phyloP scores from a whole-genome alignment of 1,284 basidiomycete species.

The Austroboletus niveus region DNA sequence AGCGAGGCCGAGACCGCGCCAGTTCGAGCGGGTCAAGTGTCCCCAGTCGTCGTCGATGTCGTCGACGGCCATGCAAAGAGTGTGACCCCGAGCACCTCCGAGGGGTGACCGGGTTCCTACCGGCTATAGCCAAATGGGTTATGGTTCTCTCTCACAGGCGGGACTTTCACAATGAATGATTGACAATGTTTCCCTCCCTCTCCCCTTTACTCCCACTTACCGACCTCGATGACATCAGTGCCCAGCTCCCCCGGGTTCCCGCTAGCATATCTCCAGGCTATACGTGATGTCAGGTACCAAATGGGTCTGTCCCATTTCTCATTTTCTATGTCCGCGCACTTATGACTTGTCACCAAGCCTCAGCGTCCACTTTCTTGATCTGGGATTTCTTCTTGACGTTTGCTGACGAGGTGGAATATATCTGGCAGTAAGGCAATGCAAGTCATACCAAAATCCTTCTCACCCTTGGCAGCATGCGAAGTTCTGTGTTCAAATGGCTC shows the following conservation, averaged over 20 bases:
- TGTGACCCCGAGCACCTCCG: conserved; percentile 2
- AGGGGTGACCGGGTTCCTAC: not conserved
- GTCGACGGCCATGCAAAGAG: not conserved
- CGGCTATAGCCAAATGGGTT: no score
- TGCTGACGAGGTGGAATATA: conserved; percentile 16
- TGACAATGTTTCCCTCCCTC: not conserved
- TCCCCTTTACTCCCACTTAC: not conserved
- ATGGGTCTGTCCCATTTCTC: conserved; percentile 4
- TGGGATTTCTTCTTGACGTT: conserved; percentile 22
- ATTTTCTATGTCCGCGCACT: not conserved
- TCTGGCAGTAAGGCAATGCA: conserved; percentile 22
- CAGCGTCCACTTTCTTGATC: conserved; percentile 13
- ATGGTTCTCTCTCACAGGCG: not conserved
- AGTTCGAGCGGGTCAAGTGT: conserved; percentile 51
- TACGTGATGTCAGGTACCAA: conserved; percentile 10
- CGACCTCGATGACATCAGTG: conserved; percentile 6
- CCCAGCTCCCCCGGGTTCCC: conserved; percentile 1
- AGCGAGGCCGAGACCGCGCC: conserved; percentile 70
- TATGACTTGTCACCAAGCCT: conserved; percentile 9
- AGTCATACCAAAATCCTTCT: not conserved
- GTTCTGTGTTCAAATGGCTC: conserved; percentile 18
- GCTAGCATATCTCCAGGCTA: conserved; percentile 3
- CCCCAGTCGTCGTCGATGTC: conserved; percentile 58
- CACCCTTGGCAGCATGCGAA: conserved; percentile 12
- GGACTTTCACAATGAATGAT: not conserved